Base-by-base conservation (phyloP, 2,329 filamentous ascomycete species). In the Aspergillus quadricinctus region DNA sequence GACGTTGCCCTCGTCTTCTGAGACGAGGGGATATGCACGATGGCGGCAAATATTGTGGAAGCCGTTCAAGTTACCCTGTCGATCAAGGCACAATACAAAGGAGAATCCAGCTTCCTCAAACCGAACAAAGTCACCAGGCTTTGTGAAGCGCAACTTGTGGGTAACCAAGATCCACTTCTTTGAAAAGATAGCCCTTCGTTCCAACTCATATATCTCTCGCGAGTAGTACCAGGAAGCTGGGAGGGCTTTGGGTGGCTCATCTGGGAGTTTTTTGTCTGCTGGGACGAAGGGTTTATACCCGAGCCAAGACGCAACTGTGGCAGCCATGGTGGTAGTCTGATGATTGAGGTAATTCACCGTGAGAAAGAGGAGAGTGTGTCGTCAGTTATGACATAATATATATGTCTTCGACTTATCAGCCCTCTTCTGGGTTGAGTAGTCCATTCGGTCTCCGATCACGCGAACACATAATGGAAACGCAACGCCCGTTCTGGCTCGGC, bases 11-110 rank as follows among this genome's bases (percentile, higher is more conserved):
- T 76, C 66, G 1, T 77, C 71, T 40, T 76, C 71, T 1, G 74
- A 75, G 8, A 84, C 78, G 7, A 85, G 76, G 3, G 82, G 81
- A 60, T 79, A 85, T 10, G 83, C 83, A 3, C 83, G 78, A 65
- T 85, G 83, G 6, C 82, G 72, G 69, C 83, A 85, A 51, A 84
- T 73, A 62, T 85, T 85, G 72, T 85, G 83, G 68, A 85, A 84
- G 17, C 75, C 83, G 56, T 81, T 78, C 68, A 84, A 76, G 17
- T 75, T 75, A 9, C 77, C 77, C 9, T 77, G 70, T 29, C 78
- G 75, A 64, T 83, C 80, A 14, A 70, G 69, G 57, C 73, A 70
- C 28, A 84, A 66, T 63, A 84, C 68, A 64, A 85, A 81, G n/a
- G 81, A 75, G 68, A 79, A 84, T 17, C 78, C 81, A 21, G 81